phyloP scores from a whole-genome alignment of 495 filamentous ascomycete genomes.

The Tuber melanosporum region DNA sequence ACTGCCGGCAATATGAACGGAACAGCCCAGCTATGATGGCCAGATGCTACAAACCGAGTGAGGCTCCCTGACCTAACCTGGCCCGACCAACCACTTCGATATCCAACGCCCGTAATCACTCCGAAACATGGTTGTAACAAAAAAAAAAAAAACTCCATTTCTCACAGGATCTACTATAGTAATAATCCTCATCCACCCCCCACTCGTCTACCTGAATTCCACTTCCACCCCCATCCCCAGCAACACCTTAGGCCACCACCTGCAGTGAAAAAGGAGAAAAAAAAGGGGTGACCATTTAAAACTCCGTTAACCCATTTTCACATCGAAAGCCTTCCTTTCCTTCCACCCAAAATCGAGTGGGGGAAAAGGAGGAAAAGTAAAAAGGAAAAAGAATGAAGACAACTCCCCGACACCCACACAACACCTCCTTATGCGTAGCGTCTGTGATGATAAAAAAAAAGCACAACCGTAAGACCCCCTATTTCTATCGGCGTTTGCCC shows the following conservation, averaged over 20 bases:
- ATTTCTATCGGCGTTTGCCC: neutral
- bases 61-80: neutral
- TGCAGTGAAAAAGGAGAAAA: neutral
- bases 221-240: neutral
- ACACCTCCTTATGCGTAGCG: neutral
- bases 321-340: neutral
- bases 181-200: neutral
- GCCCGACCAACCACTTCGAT: neutral
- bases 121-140: neutral
- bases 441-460: neutral
- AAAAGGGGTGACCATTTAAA: neutral
- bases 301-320: conserved; percentile 1
- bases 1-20: neutral
- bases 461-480: neutral
- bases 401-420: neutral
- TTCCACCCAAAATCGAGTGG: neutral
- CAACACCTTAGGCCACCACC: neutral
- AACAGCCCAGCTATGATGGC: neutral
- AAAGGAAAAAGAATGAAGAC: neutral
- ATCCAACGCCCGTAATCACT: neutral
- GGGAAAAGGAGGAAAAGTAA: neutral
- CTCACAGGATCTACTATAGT: neutral
- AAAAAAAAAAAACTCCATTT: neutral
- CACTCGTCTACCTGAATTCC: neutral
- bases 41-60: neutral